Evolutionary conservation across 768 basidiomycete genomes (phyloP).

Genomic region (Hebeloma cylindrosporum): DNA sequence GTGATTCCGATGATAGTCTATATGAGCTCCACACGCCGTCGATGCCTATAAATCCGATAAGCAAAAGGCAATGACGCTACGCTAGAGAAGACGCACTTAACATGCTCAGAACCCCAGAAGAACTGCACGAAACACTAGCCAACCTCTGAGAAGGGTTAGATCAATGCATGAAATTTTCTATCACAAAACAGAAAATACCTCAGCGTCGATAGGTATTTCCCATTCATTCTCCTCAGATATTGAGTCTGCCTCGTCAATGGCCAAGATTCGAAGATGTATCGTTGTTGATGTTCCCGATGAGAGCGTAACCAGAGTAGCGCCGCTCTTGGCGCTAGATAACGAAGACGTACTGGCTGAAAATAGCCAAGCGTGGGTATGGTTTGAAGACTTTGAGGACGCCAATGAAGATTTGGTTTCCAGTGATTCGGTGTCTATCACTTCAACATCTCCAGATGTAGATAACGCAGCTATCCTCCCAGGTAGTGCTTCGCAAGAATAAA

Average conservation of each 20-base stretch:
- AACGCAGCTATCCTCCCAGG: conserved; percentile 25
- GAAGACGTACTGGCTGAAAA: conserved; percentile 18
- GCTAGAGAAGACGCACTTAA: conserved; percentile 43
- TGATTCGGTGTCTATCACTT: conserved; percentile 23
- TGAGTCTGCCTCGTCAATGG: conserved; percentile 32
- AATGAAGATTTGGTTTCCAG: conserved; percentile 25
- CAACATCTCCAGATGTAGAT: conserved; percentile 23
- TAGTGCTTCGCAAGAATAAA: conserved; percentile 25
- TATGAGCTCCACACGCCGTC: conserved; percentile 45
- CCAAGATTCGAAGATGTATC: conserved; percentile 30
- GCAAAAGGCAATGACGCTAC: not conserved
- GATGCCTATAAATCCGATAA: conserved; percentile 32
- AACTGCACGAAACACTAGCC: conserved; percentile 41
- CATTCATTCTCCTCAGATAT: conserved; percentile 30
- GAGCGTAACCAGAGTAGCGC: conserved; percentile 17
- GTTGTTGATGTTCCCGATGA: conserved; percentile 21
- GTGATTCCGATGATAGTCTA: conserved; percentile 25
- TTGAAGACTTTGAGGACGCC: conserved; percentile 6
- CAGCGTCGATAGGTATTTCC: conserved; percentile 29
- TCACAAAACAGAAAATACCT: conserved; percentile 25
- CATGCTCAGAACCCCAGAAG: conserved; percentile 48
- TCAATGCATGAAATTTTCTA: conserved; percentile 1
- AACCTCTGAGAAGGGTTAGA: conserved; percentile 33
- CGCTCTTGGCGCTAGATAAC: conserved; percentile 16
- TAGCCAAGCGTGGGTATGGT: conserved; percentile 19